These are phyloP conservation scores for Hymenoscyphus fraxineus DNA, from an alignment of 2,329 filamentous ascomycete species.

Conservation along the genomic window DNA sequence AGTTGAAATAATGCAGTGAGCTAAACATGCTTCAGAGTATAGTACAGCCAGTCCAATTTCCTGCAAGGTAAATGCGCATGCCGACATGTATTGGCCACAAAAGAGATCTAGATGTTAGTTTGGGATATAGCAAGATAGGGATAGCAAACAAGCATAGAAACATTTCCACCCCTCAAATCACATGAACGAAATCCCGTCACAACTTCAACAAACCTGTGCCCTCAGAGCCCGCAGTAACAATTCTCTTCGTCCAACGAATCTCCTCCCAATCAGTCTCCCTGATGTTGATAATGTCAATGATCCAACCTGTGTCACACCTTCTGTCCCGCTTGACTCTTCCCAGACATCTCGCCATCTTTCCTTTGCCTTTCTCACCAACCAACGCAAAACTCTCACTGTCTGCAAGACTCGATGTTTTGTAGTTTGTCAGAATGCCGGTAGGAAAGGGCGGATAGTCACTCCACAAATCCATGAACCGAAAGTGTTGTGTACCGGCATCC, in stretches of 20 bases:
- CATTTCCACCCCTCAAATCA: conserved; percentile 8
- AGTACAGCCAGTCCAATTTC: background rate
- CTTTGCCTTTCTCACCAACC: conserved; percentile 31
- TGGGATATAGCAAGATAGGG: conserved; percentile 16
- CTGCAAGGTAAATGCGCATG: background rate
- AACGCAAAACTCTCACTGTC: conserved; percentile 45
- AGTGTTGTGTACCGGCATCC: conserved; percentile 52
- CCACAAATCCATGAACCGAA: conserved; percentile 62
- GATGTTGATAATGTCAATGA: conserved; percentile 45
- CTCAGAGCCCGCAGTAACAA: conserved; percentile 33
- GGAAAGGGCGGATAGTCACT: conserved; percentile 54
- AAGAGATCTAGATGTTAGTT: conserved; percentile 26
- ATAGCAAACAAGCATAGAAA: conserved; percentile 23
- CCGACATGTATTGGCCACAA: background rate
- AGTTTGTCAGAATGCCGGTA: conserved; percentile 44
- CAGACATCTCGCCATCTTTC: conserved; percentile 45
- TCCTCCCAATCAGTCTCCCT: conserved; percentile 52
- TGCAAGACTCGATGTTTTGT: conserved; percentile 43
- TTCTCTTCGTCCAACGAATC: conserved; percentile 46
- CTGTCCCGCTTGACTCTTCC: conserved; percentile 45
- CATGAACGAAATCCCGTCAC: conserved; percentile 8
- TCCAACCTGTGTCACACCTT: conserved; percentile 37
- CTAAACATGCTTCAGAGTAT: background rate
- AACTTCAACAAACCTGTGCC: conserved; percentile 3
- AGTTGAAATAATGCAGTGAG: background rate